These are phyloP conservation scores for Blastocrithidia nonstop DNA, from an alignment of 208 protist species.

Conservation along the genomic window DNA sequence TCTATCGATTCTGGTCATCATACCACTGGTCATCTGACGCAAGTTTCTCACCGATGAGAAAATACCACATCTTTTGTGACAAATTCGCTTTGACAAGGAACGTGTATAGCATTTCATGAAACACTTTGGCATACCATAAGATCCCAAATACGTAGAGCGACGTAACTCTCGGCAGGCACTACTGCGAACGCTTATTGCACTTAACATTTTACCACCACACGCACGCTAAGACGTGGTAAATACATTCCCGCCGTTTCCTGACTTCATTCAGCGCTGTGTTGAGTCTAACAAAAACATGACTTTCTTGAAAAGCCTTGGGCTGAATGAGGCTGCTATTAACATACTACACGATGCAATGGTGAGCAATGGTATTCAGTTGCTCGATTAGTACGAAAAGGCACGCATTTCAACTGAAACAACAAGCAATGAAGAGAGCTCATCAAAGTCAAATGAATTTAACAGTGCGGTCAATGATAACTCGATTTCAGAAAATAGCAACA, in stretches of 20 bases:
- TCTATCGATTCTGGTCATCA: constrained; percentile 49
- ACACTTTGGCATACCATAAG: constrained; percentile 65
- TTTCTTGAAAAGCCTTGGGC: constrained; percentile 36
- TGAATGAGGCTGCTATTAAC: constrained; percentile 19
- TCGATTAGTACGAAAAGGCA: constrained; percentile 44
- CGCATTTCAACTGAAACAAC: constrained; percentile 8
- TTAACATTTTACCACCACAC: constrained; percentile 48
- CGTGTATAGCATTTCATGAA: constrained; percentile 58
- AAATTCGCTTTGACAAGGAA: constrained; percentile 68
- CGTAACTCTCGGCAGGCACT: constrained; percentile 35
- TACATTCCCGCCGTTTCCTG: constrained; percentile 45
- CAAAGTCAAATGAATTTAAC: not conserved
- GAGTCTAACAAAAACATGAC: constrained; percentile 50
- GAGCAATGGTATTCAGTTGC: constrained; percentile 26
- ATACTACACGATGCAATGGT: constrained; percentile 48
- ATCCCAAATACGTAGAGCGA: constrained; percentile 53
- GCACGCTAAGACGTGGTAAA: constrained; percentile 39
- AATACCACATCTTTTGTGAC: constrained; percentile 42
- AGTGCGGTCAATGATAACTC: not conserved
- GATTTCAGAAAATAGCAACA: not conserved
- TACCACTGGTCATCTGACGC: constrained; percentile 65
- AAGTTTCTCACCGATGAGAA: constrained; percentile 61
- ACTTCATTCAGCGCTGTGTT: constrained; percentile 69
- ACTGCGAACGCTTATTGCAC: constrained; percentile 18
- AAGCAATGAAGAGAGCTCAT: constrained; percentile 6